These are phyloP conservation scores for Apiotrichum domesticum DNA, from an alignment of 1,284 basidiomycete genomes.

Conservation along the genomic window DNA sequence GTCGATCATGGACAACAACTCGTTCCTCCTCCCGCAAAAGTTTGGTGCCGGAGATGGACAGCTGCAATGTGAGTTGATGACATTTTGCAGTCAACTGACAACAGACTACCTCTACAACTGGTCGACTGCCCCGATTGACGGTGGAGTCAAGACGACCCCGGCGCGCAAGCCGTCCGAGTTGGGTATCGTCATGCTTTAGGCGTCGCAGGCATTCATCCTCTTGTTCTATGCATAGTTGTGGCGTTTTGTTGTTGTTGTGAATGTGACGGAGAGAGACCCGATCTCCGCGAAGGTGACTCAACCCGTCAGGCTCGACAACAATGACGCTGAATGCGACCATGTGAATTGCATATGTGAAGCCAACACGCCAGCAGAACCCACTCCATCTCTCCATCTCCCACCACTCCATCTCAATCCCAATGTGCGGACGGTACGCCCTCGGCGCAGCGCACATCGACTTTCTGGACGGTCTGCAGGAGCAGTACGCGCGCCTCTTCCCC, in stretches of 20 bases:
- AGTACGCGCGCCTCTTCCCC: constrained; percentile 15
- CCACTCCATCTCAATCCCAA: constrained; percentile 4
- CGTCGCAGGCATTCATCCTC: too few species aligned
- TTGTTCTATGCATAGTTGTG: too few species aligned
- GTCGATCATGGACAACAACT: constrained; percentile 87
- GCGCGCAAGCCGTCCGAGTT: constrained; percentile 37
- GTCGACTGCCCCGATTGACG: constrained; percentile 72
- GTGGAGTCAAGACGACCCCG: constrained; percentile 44
- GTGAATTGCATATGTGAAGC: too few species aligned
- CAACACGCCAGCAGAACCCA: too few species aligned
- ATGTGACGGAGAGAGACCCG: too few species aligned
- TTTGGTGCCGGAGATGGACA: constrained; percentile 87
- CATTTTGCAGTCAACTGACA: neutral
- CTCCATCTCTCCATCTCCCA: too few species aligned
- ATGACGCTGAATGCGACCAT: too few species aligned
- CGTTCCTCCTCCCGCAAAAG: constrained; percentile 74
- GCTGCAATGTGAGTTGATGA: constrained; percentile 48
- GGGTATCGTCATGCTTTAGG: constrained; percentile 47
- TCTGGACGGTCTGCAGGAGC: constrained; percentile 12
- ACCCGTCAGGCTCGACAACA: too few species aligned
- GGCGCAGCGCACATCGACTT: constrained; percentile 26
- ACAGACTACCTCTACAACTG: constrained; percentile 83
- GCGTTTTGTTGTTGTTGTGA: too few species aligned
- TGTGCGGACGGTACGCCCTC: constrained; percentile 41
- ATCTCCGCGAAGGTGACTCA: too few species aligned